Percentiles rank a stretch among this genome's conserved stretches.
Evolutionary conservation across 176 grass and related monocot genomes (phyloP).

Genomic region (Neostapfia colusana): DNA sequence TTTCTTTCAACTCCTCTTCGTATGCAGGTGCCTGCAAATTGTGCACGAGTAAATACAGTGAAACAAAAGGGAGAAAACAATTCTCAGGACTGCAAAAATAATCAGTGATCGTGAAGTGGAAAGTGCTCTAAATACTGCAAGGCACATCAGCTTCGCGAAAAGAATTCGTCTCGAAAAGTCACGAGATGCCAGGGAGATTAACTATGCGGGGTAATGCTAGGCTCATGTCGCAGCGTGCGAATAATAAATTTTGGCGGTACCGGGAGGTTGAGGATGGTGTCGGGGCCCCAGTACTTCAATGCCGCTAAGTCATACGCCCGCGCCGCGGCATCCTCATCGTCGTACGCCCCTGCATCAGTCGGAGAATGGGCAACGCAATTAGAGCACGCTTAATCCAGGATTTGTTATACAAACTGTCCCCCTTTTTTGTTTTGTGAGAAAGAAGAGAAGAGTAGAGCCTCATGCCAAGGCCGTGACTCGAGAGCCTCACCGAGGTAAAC

Average conservation of each 20-base stretch:
- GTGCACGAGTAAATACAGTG: background rate
- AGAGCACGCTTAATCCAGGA: background rate
- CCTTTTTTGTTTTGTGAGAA: background rate
- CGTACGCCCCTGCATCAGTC: conserved; percentile 63
- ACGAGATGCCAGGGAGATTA: background rate
- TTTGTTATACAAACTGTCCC: background rate
- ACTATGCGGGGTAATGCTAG: background rate
- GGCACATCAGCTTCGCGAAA: background rate
- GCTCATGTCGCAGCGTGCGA: background rate
- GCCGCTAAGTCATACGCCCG: conserved; percentile 86
- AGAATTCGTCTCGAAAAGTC: background rate
- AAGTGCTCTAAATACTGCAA: background rate
- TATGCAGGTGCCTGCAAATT: conserved; percentile 42
- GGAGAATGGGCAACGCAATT: background rate
- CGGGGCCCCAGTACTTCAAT: conserved; percentile 95
- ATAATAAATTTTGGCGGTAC: conserved; percentile 49
- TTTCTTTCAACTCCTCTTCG: conserved; percentile 57
- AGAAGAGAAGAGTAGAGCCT: background rate
- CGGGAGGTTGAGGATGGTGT: conserved; percentile 83
- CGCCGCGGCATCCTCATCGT: conserved; percentile 84
- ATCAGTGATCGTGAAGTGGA: background rate
- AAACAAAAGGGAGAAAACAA: background rate
- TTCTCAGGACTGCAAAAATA: background rate
- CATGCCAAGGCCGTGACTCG: conserved; percentile 53
- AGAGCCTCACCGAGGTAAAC: conserved; percentile 97